phyloP scores from a whole-genome alignment of 768 basidiomycete genomes.

The Xanthoconium purpureum region DNA sequence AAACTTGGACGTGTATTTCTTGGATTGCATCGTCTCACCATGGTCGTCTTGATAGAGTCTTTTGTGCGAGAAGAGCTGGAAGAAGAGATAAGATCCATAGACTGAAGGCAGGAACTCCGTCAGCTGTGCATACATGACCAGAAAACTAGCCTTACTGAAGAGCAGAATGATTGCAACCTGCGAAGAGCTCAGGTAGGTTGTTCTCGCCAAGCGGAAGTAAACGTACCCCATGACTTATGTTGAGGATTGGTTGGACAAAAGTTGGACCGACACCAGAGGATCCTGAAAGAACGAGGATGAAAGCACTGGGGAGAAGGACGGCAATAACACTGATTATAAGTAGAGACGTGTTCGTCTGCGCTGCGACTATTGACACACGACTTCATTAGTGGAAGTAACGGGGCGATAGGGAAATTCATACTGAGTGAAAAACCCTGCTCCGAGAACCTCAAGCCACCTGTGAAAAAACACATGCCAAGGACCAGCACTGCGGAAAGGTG shows the following conservation, averaged over 20 bases:
- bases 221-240: slow-evolving; percentile 74
- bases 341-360: slow-evolving; percentile 70
- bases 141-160: slow-evolving; percentile 48
- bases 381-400: background rate
- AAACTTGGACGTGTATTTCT: slow-evolving; percentile 37
- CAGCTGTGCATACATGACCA: background rate
- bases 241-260: slow-evolving; percentile 49
- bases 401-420: slow-evolving; percentile 32
- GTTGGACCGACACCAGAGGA: slow-evolving; percentile 15
- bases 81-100: slow-evolving; percentile 69
- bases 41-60: slow-evolving; percentile 57
- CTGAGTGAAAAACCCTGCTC: slow-evolving; percentile 76
- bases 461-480: slow-evolving; percentile 81
- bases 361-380: slow-evolving; percentile 55
- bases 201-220: background rate
- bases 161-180: slow-evolving; percentile 75
- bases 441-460: slow-evolving; percentile 70
- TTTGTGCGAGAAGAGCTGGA: slow-evolving; percentile 77
- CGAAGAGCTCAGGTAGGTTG: background rate
- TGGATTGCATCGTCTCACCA: slow-evolving; percentile 38
- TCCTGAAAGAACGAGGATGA: slow-evolving; percentile 54
- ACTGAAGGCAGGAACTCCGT: slow-evolving; percentile 39
- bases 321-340: slow-evolving; percentile 80
- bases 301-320: slow-evolving; percentile 71
- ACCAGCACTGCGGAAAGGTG: slow-evolving; percentile 58